Evolutionary conservation across 179 eudicot species (phyloP), one percentile per base, ranked within the genome.

Genomic region (Camellia oleifera): DNA sequence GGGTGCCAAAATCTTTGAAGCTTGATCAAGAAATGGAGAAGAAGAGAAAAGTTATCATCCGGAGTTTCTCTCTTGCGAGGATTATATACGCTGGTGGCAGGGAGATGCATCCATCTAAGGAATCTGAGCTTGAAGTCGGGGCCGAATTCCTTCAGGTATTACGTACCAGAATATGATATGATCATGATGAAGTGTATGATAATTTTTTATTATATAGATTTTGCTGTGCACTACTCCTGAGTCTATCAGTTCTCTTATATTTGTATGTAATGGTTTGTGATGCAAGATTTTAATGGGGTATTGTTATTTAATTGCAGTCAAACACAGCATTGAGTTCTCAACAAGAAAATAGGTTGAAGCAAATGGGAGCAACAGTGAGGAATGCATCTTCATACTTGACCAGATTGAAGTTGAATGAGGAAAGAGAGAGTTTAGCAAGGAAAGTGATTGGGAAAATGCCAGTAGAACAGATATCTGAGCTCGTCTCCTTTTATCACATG

Each of bases 281-380:
- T 71, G 54, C 54, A 52, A 56, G 61, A 56, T 56, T 56, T 56
- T 56, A 12, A 56, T 56, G 61, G 61, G 61, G 0, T 23, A 15
- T 32, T 7, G 0, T 18, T 54, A 14, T 0, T 72, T 4, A 3
- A 1, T 0, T 53, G 77, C 90, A 90, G 97, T 87, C 93, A 45
- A 93, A 93, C 81, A 88, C 89, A 4, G 93, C 92, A 63, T 40
- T 92, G 78, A 90, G 94, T 77, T 60, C 83, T 80, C 89, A 88
- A 40, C 91, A 90, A 82, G 92, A 89, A 82, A 81, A 76, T 0
- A 85, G 92, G 84, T 60, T 92, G 67, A 87, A 84, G 82, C 95
- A 94, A 84, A 88, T 91, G 90, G 94, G 98, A 0, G 98, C 93
- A 46, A 92, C 97, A 0, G 92, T 94, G 75, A 91, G 97, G 82